Base-by-base conservation (phyloP, 306 rosid species). In the Malus sylvestris region DNA sequence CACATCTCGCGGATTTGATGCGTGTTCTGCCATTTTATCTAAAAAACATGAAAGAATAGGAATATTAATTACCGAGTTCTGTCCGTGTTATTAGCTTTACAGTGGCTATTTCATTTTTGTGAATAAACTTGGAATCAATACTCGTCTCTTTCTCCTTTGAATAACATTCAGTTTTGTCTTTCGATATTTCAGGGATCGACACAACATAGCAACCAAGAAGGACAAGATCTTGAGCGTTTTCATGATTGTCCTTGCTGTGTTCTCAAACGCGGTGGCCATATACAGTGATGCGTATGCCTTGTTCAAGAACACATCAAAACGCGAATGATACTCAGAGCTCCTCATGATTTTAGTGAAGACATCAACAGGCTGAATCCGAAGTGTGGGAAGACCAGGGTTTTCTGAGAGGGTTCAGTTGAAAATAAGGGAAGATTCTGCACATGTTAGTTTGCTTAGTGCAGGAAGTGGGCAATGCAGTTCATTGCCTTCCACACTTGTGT, bases 191-290 rank as follows among this genome's bases (percentile, higher is more conserved):
- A 93, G 98, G 91, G 95, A 93, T 75, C 80, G 77, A 9, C 81
- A 83, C 87, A 73, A 84, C 85, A 86, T 91, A 13, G 98, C 97
- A 40, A 93, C 97, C 3, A 85, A 75, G 85, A 79, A 81, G 75
- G 97, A 93, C 84, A 93, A 85, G 85, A 83, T 88, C 72, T 69
- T 91, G 38, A 81, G 93, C 4, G 42, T 85, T 58, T n/a, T 88
- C 44, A 93, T 93, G 98, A 86, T 93, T 70, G 84, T 81, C 29
- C 85, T 93, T 11, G 93, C 97, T 33, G 91, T 91, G 60, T 85
- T 93, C 73, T 88, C 97, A 45, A 93, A 83, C 60, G 73, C 53
- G 59, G 83, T 93, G 83, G 98, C 98, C 73, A 89, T 93, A 78
- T 93, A 86, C 49, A 89, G 98, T 49, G 90, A 93, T 80, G 91